phyloP scores from a whole-genome alignment of 2,329 filamentous ascomycete species.

The Rhinocladiella mackenziei region DNA sequence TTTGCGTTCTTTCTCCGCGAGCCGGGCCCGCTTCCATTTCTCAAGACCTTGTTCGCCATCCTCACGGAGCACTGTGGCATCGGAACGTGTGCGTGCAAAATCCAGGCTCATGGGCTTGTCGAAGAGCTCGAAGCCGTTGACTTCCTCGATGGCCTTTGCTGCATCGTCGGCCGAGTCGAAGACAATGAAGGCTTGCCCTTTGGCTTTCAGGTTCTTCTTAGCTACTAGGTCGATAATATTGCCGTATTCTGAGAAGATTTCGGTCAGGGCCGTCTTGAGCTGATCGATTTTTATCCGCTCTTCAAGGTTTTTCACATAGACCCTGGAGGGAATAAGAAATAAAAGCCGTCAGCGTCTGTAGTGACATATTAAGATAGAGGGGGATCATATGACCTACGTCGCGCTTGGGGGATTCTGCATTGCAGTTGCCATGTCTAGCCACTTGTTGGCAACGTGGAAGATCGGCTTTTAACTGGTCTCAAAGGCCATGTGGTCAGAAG shows the following conservation, averaged over 20 bases:
- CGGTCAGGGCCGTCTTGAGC: constrained; percentile 67
- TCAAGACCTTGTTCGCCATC: constrained; percentile 80
- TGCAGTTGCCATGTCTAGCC: constrained; percentile 25
- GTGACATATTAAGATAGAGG: not conserved
- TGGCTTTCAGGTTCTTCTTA: constrained; percentile 85
- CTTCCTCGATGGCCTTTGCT: constrained; percentile 74
- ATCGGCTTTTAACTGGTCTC: too few relatives aligned
- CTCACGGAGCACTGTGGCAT: constrained; percentile 74
- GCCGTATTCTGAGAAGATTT: constrained; percentile 86
- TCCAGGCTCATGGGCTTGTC: constrained; percentile 84
- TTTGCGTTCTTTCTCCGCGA: constrained; percentile 83
- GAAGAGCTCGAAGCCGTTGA: constrained; percentile 89
- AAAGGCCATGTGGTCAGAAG: too few relatives aligned
- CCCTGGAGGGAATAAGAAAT: too few relatives aligned
- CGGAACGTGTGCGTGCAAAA: constrained; percentile 76
- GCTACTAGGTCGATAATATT: constrained; percentile 78
- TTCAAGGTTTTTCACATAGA: constrained; percentile 71
- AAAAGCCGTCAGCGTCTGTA: not conserved
- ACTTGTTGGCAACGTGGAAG: too few relatives aligned
- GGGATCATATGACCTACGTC: constrained; percentile 21
- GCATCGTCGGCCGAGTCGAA: constrained; percentile 81
- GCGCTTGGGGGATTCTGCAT: constrained; percentile 25
- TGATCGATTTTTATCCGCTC: constrained; percentile 81
- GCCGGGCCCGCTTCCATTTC: constrained; percentile 72
- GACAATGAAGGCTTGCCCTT: constrained; percentile 93